phyloP scores from a whole-genome alignment of 306 rosid genomes.

The Lupinus albus region DNA sequence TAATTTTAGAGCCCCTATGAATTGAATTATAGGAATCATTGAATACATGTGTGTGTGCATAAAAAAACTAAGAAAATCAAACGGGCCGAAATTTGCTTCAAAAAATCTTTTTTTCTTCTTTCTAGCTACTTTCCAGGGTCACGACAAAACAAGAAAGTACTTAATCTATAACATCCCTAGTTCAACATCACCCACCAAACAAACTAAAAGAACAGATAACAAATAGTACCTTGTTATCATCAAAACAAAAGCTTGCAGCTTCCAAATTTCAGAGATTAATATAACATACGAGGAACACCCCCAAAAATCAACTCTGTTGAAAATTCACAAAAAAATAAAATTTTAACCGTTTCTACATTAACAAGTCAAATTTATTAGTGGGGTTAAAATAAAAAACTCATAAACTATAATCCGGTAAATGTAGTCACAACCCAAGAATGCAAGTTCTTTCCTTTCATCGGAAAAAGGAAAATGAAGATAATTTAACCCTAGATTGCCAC shows the following conservation, averaged over 20 bases:
- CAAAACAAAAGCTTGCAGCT: slow-evolving; percentile 52
- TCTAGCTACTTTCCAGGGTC: slow-evolving; percentile 27
- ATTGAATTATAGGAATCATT: slow-evolving; percentile 11
- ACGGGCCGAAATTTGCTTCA: not conserved
- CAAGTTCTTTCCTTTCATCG: slow-evolving; percentile 44
- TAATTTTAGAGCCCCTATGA: not conserved
- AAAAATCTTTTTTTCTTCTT: not conserved
- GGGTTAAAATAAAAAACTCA: slow-evolving; percentile 11
- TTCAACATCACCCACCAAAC: slow-evolving; percentile 34
- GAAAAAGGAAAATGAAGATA: slow-evolving; percentile 25
- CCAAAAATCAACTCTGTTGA: slow-evolving; percentile 44
- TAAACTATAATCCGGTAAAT: slow-evolving; percentile 42
- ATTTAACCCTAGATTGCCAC: slow-evolving; percentile 42
- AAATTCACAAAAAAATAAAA: slow-evolving; percentile 26
- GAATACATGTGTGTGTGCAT: not conserved
- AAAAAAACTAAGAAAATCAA: not conserved
- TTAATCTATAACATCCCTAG: slow-evolving; percentile 38
- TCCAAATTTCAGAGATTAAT: slow-evolving; percentile 45
- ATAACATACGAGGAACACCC: slow-evolving; percentile 35
- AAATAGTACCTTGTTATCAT: slow-evolving; percentile 50
- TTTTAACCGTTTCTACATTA: not conserved
- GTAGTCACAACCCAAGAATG: slow-evolving; percentile 42
- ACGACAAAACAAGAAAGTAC: slow-evolving; percentile 25
- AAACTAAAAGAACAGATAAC: slow-evolving; percentile 30
- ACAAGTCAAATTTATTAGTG: slow-evolving; percentile 2